Evolutionary conservation across 2,329 filamentous ascomycete genomes (phyloP), one percentile per base, ranked within the genome.

Genomic region (Myriosclerotinia scirpicola): DNA sequence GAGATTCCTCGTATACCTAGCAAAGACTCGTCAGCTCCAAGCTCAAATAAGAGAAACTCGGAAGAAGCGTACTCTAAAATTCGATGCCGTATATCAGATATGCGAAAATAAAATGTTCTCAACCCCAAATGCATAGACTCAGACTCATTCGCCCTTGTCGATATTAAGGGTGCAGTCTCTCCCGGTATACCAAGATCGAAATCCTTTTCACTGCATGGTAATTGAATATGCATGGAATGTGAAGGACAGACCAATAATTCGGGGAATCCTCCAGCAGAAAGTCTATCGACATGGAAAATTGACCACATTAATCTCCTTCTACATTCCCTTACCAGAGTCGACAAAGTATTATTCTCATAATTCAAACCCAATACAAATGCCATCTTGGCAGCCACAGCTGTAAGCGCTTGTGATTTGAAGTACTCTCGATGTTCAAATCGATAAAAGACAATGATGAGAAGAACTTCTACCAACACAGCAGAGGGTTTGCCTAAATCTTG

Each of bases 151-250:
- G 44, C 53, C 50, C 63, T 59, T 5, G 36, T 60, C 7, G 54
- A 42, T 30, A 40, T 52, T 17, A 65, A 60, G 34, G 54, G 46
- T 14, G 63, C 63, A n/a, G 54, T 65, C 54, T 65, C 63, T n/a
- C 63, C 63, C 20, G 63, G 63, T 60, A 65, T 65, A 26, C 54
- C 63, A 52, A 65, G 54, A 60, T 65, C 63, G n/a, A 65, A 65
- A 36, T 65, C 63, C 26, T 65, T 65, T 26, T 65, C 63, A 53
- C 54, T 65, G 42, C 63, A 65, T 17, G 63, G 63, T 22, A 65
- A 42, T 34, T 65, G 63, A 53, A 65, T 65, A 53, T 65, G 63
- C 54, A 65, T 59, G 22, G 63, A 59, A 52, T 65, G 63, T 3
- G 63, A 65, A 42, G 63, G 54, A 60, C 63, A 65, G 14, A 65